Evolutionary conservation across 768 basidiomycete species (phyloP).

Genomic region (Tricholoma sp.): DNA sequence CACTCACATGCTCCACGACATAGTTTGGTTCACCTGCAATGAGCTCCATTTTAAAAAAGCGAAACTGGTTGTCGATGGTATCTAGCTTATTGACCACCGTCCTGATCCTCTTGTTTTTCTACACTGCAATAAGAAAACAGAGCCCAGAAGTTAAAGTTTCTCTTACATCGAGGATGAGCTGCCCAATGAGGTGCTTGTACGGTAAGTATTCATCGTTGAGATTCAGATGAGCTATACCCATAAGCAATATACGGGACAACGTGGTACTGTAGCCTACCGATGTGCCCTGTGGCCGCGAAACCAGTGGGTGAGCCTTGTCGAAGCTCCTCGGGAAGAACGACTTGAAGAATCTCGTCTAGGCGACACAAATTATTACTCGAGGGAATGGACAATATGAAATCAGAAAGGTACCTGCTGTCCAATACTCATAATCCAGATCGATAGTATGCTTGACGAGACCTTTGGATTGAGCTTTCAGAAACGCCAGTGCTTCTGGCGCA

Average conservation of each 20-base stretch:
- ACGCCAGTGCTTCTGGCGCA: conserved; percentile 45
- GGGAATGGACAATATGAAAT: not conserved
- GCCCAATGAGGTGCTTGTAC: conserved; percentile 86
- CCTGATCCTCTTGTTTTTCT: conserved; percentile 83
- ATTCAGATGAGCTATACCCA: conserved; percentile 77
- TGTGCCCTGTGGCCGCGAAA: conserved; percentile 86
- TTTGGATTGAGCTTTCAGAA: conserved; percentile 50
- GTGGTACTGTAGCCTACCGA: conserved; percentile 52
- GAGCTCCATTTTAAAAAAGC: conserved; percentile 96
- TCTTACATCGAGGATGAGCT: conserved; percentile 86
- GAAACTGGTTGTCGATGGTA: conserved; percentile 77
- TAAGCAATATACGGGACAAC: not conserved
- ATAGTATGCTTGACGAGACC: conserved; percentile 57
- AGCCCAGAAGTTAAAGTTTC: not conserved
- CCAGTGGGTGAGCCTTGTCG: conserved; percentile 78
- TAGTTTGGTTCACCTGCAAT: conserved; percentile 88
- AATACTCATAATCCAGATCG: conserved; percentile 78
- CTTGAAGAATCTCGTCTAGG: conserved; percentile 78
- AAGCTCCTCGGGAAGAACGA: conserved; percentile 76
- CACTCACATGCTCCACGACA: conserved; percentile 78
- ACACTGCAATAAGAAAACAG: not conserved
- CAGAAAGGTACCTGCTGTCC: conserved; percentile 65
- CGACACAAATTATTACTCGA: not conserved
- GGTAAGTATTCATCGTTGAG: conserved; percentile 87
- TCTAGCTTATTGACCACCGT: conserved; percentile 97